These are phyloP conservation scores for Aleurites moluccanus DNA, from an alignment of 441 rosid species.

Conservation along the genomic window DNA sequence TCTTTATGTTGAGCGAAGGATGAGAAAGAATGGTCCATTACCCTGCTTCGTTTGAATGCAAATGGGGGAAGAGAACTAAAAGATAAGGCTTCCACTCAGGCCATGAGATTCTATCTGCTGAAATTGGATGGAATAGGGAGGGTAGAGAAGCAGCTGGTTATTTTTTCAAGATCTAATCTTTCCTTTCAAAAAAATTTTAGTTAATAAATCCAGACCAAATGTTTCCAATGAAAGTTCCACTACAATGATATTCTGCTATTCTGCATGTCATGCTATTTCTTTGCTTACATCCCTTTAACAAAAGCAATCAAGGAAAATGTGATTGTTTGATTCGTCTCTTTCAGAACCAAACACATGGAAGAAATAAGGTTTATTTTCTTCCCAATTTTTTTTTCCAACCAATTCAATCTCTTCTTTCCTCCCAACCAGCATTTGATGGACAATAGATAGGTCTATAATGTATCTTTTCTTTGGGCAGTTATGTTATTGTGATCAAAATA, in stretches of 20 bases:
- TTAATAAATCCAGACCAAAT: not conserved
- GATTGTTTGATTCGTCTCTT: not conserved
- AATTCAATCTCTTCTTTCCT: slow-evolving; percentile 8
- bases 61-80: not conserved
- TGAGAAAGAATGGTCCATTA: not conserved
- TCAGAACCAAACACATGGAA: not conserved
- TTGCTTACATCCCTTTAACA: not conserved
- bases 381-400: not conserved
- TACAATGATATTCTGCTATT: not conserved
- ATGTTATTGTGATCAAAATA: not conserved
- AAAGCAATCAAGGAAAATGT: not conserved
- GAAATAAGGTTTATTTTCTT: not conserved
- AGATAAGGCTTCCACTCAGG: not conserved
- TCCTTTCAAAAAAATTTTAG: not conserved
- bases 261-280: slow-evolving; percentile 5
- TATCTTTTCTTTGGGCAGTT: not conserved
- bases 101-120: not conserved
- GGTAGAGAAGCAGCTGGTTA: not conserved
- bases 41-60: slow-evolving; percentile 2
- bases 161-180: not conserved
- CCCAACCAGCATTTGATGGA: not conserved
- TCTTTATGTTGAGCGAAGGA: not conserved
- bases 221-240: not conserved
- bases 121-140: not conserved
- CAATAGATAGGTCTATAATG: not conserved